A percentile compares a stretch with the other conserved stretches of the same genome.
phyloP scores from a whole-genome alignment of 2,329 filamentous ascomycete genomes.

The Diaporthe sp. region DNA sequence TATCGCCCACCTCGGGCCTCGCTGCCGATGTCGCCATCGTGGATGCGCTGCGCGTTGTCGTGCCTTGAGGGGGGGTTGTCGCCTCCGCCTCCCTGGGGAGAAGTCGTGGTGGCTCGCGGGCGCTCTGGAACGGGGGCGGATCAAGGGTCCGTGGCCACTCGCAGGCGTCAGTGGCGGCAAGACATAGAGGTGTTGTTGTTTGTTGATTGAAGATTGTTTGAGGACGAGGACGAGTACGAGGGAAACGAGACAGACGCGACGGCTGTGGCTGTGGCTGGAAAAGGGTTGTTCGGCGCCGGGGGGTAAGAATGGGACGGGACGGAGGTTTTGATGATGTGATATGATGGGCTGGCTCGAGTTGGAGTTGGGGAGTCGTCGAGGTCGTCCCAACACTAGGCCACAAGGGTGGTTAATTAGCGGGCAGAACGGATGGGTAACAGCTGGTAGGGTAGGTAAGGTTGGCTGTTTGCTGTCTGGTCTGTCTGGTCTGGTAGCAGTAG shows the following conservation, averaged over 20 bases:
- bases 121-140: conserved; percentile 30
- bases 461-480: not conserved
- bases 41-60: conserved; percentile 36
- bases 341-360: conserved; percentile 7
- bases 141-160: conserved; percentile 37
- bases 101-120: conserved; percentile 55
- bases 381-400: conserved; percentile 4
- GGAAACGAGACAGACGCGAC: conserved; percentile 21
- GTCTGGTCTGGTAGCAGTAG: conserved; percentile 6
- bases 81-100: conserved; percentile 44
- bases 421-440: conserved; percentile 15
- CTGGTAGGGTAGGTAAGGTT: not conserved
- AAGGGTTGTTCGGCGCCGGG: conserved; percentile 29
- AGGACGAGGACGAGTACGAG: not conserved
- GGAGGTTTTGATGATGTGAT: conserved; percentile 18
- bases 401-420: conserved; percentile 28
- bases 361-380: conserved; percentile 17
- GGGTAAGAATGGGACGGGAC: conserved; percentile 12
- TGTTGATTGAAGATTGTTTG: conserved; percentile 28
- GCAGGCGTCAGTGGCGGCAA: conserved; percentile 39
- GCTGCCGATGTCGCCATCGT: conserved; percentile 51
- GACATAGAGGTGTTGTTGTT: conserved; percentile 39
- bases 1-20: conserved; percentile 75
- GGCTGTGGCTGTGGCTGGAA: conserved; percentile 14
- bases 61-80: conserved; percentile 24